Conservation (phyloP, 2,329 filamentous ascomycete species). For the Chaetoscypha palmicola region DNA sequence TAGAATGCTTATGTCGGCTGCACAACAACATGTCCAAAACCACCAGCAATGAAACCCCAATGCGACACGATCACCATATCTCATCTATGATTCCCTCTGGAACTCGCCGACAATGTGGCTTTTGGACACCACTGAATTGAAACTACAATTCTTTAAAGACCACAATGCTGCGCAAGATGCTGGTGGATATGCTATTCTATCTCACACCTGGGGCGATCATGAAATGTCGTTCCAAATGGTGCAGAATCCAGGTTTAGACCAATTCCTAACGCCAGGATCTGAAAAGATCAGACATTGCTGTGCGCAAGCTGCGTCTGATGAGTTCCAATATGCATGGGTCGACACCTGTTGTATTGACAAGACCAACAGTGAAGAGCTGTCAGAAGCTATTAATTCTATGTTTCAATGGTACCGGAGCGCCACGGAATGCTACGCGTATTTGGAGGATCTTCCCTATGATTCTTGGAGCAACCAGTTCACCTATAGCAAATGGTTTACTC, state of each 20-base stretch:
- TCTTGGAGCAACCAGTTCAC: not conserved
- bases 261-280: not conserved
- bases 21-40: too few species aligned
- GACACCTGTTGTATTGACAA: slow-evolving; percentile 19
- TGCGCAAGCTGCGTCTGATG: not conserved
- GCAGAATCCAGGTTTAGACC: not conserved
- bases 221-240: slow-evolving; percentile 12
- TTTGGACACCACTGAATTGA: not conserved
- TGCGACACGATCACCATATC: too few species aligned
- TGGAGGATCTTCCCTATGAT: slow-evolving; percentile 5
- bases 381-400: slow-evolving; percentile 16
- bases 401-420: slow-evolving; percentile 16
- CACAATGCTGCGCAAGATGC: not conserved
- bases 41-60: too few species aligned
- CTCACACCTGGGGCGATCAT: slow-evolving; percentile 19
- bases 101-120: too few species aligned
- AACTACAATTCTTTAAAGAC: not conserved
- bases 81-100: too few species aligned
- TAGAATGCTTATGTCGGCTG: too few species aligned
- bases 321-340: not conserved
- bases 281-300: slow-evolving; percentile 1
- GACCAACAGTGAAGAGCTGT: slow-evolving; percentile 13
- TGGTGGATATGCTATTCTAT: slow-evolving; percentile 18
- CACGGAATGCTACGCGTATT: slow-evolving; percentile 13
- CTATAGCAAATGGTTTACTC: slow-evolving; percentile 4